Conservation (phyloP, 805 yeast species). For the Suhomyces sp. region DNA sequence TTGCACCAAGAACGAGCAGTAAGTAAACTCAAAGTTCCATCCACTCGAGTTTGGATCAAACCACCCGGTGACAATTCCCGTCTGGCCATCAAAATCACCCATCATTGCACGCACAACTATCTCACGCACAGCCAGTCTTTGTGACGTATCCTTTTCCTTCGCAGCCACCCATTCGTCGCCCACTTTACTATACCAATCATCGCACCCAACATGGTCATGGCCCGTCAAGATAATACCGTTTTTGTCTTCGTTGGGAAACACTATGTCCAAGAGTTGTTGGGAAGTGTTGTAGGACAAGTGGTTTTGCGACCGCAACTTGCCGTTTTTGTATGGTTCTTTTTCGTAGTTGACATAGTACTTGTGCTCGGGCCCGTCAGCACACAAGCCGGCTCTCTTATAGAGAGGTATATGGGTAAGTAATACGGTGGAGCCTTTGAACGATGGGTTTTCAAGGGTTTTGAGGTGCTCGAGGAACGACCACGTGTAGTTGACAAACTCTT, state of each 20-base stretch:
- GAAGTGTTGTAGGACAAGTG: conserved; percentile 69
- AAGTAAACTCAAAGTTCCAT: conserved; percentile 68
- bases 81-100: conserved; percentile 93
- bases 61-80: conserved; percentile 80
- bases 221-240: conserved; percentile 88
- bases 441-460: conserved; percentile 41
- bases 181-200: conserved; percentile 52
- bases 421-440: conserved; percentile 74
- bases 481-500: conserved; percentile 61
- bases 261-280: conserved; percentile 64
- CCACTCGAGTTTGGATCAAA: conserved; percentile 37
- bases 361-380: conserved; percentile 79
- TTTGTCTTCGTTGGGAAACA: conserved; percentile 58
- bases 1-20: conserved; percentile 83
- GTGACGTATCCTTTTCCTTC: conserved; percentile 30
- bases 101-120: conserved; percentile 88
- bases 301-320: conserved; percentile 78
- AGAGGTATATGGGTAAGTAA: conserved; percentile 88
- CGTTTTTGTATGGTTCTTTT: conserved; percentile 64
- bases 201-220: conserved; percentile 96
- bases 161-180: conserved; percentile 60
- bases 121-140: conserved; percentile 55
- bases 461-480: conserved; percentile 71
- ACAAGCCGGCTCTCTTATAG: conserved; percentile 75
- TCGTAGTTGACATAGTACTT: conserved; percentile 48